Evolutionary conservation across 345 rosid genomes (phyloP), one percentile per base, ranked within the genome.

Genomic region (Eucalyptus pauciflora): DNA sequence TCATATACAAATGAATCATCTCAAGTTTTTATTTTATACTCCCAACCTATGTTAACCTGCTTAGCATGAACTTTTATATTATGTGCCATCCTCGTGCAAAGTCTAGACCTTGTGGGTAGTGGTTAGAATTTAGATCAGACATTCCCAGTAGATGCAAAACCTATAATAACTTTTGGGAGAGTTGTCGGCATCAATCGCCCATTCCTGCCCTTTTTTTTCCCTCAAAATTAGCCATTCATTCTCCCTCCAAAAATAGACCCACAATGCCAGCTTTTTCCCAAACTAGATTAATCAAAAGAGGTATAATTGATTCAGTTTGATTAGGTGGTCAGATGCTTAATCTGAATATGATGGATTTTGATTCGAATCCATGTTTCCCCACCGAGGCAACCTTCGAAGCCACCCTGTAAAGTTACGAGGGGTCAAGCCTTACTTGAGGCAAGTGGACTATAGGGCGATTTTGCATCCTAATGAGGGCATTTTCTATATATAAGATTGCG

Each of bases 21-120:
- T 50, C 52, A 50, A 14, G 18, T 50, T 54, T 3, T 54, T 52
- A 3, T 54, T 54, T 20, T 54, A 8, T 18, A 54, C 27, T 2
- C 60, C 3, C 27, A 1, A 54, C 10, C 27, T 8, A 54, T 9
- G 27, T 54, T 54, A 54, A 54, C 60, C 60, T 1, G 10, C 12
- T 8, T 22, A 2, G 10, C 52, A 8, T 22, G 27, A 0, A 9
- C 60, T 22, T 7, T 54, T 0, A 8, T 3, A 54, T 54, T 9
- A 54, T 54, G 24, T 54, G 60, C 11, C 5, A 54, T 15, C 52
- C 52, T 50, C 1, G 52, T 50, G 0, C 60, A 20, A 52, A 52
- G 58, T 52, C 58, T 20, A 18, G 22, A 52, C 58, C 24, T 52
- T 18, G 58, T 8, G 24, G 2, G 58, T 52, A 52, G 58, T 15